phyloP scores from a whole-genome alignment of 1,139 yeast species.

The Yamadazyma dushanensis region DNA sequence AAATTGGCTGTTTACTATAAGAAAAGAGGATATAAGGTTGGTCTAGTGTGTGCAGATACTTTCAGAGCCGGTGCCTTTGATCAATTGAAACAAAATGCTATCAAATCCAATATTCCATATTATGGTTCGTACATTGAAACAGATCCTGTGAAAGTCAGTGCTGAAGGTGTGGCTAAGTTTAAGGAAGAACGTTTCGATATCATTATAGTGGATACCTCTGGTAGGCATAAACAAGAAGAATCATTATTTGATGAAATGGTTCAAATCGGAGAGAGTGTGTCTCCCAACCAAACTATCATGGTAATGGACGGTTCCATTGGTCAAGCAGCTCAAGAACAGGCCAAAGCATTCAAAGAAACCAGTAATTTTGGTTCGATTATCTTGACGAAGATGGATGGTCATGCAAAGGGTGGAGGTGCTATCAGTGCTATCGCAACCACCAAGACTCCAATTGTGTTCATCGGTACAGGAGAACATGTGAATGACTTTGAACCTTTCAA shows the following conservation, averaged over 20 bases:
- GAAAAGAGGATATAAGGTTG: conserved; percentile 90
- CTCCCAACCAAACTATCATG: conserved; percentile 95
- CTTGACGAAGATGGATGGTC: conserved; percentile 97
- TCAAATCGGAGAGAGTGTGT: conserved; percentile 81
- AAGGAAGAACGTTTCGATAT: conserved; percentile 89
- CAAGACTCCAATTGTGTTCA: conserved; percentile 91
- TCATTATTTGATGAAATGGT: conserved; percentile 93
- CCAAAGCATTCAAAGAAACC: conserved; percentile 89
- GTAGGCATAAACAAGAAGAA: conserved; percentile 95
- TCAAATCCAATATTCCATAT: conserved; percentile 90
- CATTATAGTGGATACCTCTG: conserved; percentile 95
- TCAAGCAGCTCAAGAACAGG: conserved; percentile 96
- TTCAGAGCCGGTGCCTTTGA: conserved; percentile 99
- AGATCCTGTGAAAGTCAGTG: conserved; percentile 90
- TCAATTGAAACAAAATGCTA: conserved; percentile 95
- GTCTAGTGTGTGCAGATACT: conserved; percentile 97
- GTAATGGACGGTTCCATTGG: conserved; percentile 97
- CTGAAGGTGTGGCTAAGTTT: conserved; percentile 89
- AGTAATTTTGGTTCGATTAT: conserved; percentile 94
- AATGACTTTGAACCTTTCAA: conserved; percentile 91
- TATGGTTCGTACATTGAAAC: conserved; percentile 95
- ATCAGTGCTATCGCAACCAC: conserved; percentile 98
- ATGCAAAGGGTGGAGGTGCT: conserved; percentile 99
- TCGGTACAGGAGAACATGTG: conserved; percentile 98
- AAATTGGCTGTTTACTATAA: conserved; percentile 94